Conservation (phyloP, 345 rosid genomes). For the Cochlearia excelsa region DNA sequence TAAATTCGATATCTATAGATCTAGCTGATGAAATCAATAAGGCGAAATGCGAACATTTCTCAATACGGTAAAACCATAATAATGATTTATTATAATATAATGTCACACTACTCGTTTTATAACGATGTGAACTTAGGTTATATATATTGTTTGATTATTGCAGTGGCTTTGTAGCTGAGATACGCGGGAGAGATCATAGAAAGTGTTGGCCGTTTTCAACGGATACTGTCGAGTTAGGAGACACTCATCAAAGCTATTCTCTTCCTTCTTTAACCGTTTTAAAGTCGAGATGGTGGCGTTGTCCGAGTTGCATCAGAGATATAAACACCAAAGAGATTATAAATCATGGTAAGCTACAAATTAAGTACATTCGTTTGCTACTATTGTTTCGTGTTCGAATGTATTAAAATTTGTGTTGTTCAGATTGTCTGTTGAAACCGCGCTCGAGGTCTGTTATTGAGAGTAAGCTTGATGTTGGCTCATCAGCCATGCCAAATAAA, state of each 20-base stretch:
- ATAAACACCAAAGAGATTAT: slow-evolving; percentile 21
- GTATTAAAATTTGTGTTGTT: slow-evolving; percentile 16
- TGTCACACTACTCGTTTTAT: neutral
- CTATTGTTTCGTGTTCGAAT: too few relatives aligned
- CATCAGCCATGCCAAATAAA: slow-evolving; percentile 30
- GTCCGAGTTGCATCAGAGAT: slow-evolving; percentile 45
- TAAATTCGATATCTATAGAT: slow-evolving; percentile 56
- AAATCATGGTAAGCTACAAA: slow-evolving; percentile 11
- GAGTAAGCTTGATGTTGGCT: slow-evolving; percentile 29
- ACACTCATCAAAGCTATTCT: slow-evolving; percentile 21
- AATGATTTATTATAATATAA: neutral
- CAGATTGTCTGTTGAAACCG: slow-evolving; percentile 36
- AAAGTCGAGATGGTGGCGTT: slow-evolving; percentile 55
- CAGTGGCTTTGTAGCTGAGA: slow-evolving; percentile 68
- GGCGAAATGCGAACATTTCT: slow-evolving; percentile 55
- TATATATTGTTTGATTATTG: neutral
- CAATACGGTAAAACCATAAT: slow-evolving; percentile 53
- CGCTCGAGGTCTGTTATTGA: slow-evolving; percentile 17
- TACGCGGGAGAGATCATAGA: slow-evolving; percentile 51
- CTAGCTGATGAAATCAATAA: slow-evolving; percentile 27
- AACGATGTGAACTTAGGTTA: too few relatives aligned
- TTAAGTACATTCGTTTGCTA: too few relatives aligned
- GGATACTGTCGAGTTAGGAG: slow-evolving; percentile 36
- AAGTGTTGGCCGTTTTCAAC: slow-evolving; percentile 57
- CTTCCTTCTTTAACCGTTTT: slow-evolving; percentile 54